phyloP scores from a whole-genome alignment of 108 stramenopile genomes.

The Mediolabrus comicus region DNA sequence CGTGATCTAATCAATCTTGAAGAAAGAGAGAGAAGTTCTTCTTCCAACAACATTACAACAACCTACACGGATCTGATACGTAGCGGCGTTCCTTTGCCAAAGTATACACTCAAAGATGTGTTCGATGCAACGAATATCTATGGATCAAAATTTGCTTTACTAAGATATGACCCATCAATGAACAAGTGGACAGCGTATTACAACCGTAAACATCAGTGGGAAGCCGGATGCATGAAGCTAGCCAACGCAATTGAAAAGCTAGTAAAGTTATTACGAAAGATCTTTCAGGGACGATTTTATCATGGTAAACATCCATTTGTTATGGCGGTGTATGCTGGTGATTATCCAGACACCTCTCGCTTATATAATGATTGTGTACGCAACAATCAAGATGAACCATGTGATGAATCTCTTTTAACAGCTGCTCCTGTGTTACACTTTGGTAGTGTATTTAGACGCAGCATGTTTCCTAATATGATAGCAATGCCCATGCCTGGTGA shows the following conservation, averaged over 20 bases:
- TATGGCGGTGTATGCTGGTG: constrained; percentile 1
- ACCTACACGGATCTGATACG: neutral
- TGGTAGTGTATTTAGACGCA: neutral
- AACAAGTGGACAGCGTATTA: neutral
- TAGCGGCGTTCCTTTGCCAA: neutral
- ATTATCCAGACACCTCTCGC: neutral
- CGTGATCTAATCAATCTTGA: neutral
- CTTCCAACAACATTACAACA: neutral
- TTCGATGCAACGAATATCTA: constrained; percentile 1
- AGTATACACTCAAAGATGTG: constrained; percentile 5
- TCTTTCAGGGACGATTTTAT: constrained; percentile 2
- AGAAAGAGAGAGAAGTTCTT: neutral
- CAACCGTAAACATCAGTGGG: neutral
- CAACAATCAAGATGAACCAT: neutral
- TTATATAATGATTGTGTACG: neutral
- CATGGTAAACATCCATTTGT: constrained; percentile 8
- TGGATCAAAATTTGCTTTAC: neutral
- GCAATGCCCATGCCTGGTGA: constrained; percentile 3
- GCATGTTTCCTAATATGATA: neutral
- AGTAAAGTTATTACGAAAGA: neutral
- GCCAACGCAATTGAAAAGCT: neutral
- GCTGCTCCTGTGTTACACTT: neutral
- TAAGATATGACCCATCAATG: constrained; percentile 3
- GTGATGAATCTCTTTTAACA: neutral
- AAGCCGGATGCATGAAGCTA: neutral